A percentile compares a stretch with the other conserved stretches of the same genome.
Evolutionary conservation across 768 basidiomycete species (phyloP).

Genomic region (Steccherinum ochraceum): DNA sequence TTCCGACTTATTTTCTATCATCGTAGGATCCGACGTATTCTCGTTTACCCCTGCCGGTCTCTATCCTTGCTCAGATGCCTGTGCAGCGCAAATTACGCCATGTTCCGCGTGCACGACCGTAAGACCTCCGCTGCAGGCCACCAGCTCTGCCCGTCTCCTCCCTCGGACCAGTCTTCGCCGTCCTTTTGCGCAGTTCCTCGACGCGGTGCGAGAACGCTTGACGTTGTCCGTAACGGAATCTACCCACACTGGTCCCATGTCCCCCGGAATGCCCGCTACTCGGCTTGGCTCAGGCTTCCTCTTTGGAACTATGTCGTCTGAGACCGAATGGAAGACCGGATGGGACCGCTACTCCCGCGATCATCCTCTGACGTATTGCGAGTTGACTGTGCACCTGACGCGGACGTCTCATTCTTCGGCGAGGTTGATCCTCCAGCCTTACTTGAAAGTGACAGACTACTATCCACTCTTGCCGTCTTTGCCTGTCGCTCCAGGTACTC

Average conservation of each 20-base stretch:
- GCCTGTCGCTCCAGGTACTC: conserved; percentile 52
- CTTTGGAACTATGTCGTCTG: conserved; percentile 36
- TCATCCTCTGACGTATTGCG: conserved; percentile 54
- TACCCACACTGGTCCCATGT: conserved; percentile 25
- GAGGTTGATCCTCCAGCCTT: conserved; percentile 60
- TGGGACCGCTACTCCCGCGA: conserved; percentile 52
- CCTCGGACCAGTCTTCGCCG: conserved; percentile 39
- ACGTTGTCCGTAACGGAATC: conserved; percentile 48
- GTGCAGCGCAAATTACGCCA: conserved; percentile 32
- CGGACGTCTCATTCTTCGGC: conserved; percentile 15
- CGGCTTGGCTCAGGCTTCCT: conserved; percentile 56
- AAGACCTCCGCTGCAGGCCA: conserved; percentile 11
- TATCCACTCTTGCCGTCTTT: conserved; percentile 37
- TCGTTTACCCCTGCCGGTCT: conserved; percentile 43
- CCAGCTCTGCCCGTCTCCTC: conserved; percentile 23
- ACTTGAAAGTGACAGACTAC: conserved; percentile 51
- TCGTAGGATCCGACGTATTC: conserved; percentile 35
- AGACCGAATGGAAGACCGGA: conserved; percentile 56
- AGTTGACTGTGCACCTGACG: conserved; percentile 48
- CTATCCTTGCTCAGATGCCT: conserved; percentile 48
- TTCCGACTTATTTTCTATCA: no score
- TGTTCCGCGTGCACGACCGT: conserved; percentile 31
- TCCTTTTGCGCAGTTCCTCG: conserved; percentile 43
- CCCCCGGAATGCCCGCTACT: conserved; percentile 9
- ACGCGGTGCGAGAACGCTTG: conserved; percentile 50